Conservation (phyloP, 2,329 filamentous ascomycete genomes). For the Calonectria pseudoreteaudii region DNA sequence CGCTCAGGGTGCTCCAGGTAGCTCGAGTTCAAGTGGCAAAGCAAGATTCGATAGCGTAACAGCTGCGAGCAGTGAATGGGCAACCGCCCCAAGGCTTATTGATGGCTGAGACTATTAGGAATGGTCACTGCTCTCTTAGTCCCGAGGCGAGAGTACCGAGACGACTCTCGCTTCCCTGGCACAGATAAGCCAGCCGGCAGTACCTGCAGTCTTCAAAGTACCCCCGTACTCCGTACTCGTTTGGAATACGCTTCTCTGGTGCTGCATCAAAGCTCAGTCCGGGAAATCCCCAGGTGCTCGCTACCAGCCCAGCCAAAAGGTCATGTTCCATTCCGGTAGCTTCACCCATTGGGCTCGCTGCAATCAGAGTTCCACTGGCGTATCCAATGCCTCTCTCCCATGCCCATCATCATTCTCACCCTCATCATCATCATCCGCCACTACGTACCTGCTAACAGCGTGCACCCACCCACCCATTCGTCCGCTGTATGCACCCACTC, state of each 20-base stretch:
- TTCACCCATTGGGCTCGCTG: neutral
- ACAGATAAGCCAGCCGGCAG: neutral
- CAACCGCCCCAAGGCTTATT: neutral
- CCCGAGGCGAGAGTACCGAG: neutral
- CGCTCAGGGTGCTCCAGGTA: neutral
- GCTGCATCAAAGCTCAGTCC: neutral
- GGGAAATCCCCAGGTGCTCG: neutral
- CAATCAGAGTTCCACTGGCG: neutral
- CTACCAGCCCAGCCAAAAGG: neutral
- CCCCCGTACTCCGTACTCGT: neutral
- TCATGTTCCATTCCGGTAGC: neutral
- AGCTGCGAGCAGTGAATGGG: constrained; percentile 2
- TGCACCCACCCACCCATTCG: neutral
- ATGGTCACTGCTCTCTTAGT: neutral
- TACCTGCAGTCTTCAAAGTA: neutral
- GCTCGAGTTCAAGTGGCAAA: constrained; percentile 4
- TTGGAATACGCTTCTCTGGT: neutral
- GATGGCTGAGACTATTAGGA: constrained; percentile 10
- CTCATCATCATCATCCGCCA: neutral
- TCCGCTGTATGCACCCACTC: neutral
- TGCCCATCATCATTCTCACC: neutral
- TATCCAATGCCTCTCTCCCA: neutral
- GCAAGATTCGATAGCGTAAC: constrained; percentile 12
- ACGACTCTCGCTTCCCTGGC: neutral
- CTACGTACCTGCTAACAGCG: neutral